Percentiles rank a stretch among this genome's conserved stretches.
phyloP scores from a whole-genome alignment of 1,284 basidiomycete species.

The Microbotryum violaceum region DNA sequence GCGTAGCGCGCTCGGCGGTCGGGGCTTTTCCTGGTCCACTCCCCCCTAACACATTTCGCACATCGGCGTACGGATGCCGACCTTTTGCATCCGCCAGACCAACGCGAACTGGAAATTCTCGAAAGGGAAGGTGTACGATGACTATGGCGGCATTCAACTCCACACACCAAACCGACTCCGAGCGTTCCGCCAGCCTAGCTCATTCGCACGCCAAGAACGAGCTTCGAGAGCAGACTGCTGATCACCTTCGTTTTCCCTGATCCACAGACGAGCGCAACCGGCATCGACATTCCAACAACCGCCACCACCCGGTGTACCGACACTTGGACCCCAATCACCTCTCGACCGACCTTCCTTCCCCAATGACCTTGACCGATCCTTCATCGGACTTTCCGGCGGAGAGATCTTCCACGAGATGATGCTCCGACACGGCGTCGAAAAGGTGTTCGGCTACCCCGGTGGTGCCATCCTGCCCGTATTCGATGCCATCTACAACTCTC shows the following conservation, averaged over 20 bases:
- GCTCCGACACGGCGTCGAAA: constrained; percentile 90
- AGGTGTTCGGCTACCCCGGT: constrained; percentile 96
- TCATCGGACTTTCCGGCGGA: constrained; percentile 90
- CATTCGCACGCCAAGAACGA: background rate
- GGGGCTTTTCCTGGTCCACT: no score
- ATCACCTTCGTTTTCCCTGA: background rate
- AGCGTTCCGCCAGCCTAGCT: background rate
- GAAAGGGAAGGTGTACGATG: background rate
- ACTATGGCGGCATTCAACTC: background rate
- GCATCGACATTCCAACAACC: constrained; percentile 24
- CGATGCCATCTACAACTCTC: constrained; percentile 93
- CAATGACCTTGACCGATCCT: constrained; percentile 46
- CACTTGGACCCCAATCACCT: constrained; percentile 3
- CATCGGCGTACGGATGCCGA: no score
- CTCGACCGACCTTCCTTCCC: constrained; percentile 28
- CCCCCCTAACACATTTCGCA: no score
- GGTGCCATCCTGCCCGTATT: constrained; percentile 92
- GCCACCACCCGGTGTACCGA: constrained; percentile 5
- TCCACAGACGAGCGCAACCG: constrained; percentile 18
- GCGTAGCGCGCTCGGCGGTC: no score
- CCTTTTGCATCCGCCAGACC: no score
- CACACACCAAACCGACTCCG: background rate
- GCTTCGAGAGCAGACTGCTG: background rate
- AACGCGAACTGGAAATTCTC: background rate
- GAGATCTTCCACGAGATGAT: constrained; percentile 99